These are phyloP conservation scores for Fusarium equiseti DNA, from an alignment of 2,329 filamentous ascomycete genomes.

Conservation along the genomic window DNA sequence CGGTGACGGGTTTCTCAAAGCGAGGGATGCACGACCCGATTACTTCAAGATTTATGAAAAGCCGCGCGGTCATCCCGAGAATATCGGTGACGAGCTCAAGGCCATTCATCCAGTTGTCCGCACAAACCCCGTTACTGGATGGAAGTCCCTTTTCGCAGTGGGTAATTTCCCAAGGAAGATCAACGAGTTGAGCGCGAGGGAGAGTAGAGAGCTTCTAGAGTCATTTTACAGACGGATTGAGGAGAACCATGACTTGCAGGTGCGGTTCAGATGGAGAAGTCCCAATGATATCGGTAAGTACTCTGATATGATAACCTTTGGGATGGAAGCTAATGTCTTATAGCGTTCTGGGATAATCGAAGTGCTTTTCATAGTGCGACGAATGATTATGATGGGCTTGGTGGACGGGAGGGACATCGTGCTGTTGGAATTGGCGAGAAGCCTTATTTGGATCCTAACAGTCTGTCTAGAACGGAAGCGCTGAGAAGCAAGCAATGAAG, in stretches of 20 bases:
- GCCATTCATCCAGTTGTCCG: slow-evolving; percentile 68
- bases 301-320: rapidly evolving
- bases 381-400: slow-evolving; percentile 66
- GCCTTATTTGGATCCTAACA: slow-evolving; percentile 66
- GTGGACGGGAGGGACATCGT: slow-evolving; percentile 63
- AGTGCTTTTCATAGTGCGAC: slow-evolving; percentile 70
- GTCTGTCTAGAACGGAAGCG: slow-evolving; percentile 55
- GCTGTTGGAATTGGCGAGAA: slow-evolving; percentile 67
- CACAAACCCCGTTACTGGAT: slow-evolving; percentile 73
- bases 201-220: slow-evolving; percentile 57
- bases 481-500: neutral
- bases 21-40: slow-evolving; percentile 46
- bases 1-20: slow-evolving; percentile 27
- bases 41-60: slow-evolving; percentile 51
- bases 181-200: slow-evolving; percentile 58
- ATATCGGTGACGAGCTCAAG: slow-evolving; percentile 61
- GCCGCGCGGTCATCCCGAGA: slow-evolving; percentile 54
- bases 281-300: slow-evolving; percentile 54
- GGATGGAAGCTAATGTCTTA: neutral
- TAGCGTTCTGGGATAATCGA: slow-evolving; percentile 72
- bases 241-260: slow-evolving; percentile 63
- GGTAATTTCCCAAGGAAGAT: slow-evolving; percentile 58
- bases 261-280: slow-evolving; percentile 60
- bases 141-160: slow-evolving; percentile 63
- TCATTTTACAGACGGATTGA: slow-evolving; percentile 57